phyloP scores from a whole-genome alignment of 805 yeast species.

The Debaryomyces maramus region DNA sequence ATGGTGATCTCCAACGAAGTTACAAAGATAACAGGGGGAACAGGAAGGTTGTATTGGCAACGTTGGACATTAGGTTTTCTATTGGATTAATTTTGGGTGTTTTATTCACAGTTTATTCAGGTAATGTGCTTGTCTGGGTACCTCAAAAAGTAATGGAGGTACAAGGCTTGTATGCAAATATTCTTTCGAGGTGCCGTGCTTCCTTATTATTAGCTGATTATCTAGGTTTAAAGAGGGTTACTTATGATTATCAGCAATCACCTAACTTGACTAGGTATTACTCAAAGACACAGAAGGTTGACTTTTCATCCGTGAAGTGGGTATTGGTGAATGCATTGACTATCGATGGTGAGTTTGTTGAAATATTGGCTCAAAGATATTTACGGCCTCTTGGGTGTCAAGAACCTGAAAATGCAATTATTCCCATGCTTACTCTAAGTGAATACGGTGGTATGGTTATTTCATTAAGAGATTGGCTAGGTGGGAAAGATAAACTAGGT shows the following conservation, averaged over 20 bases:
- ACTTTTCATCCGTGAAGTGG: conserved; percentile 80
- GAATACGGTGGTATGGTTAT: conserved; percentile 97
- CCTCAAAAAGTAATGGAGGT: conserved; percentile 71
- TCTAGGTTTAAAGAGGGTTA: conserved; percentile 83
- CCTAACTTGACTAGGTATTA: conserved; percentile 83
- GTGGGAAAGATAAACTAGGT: conserved; percentile 63
- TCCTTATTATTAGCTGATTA: conserved; percentile 82
- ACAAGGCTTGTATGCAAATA: conserved; percentile 85
- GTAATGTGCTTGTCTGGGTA: conserved; percentile 78
- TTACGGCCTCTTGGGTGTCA: conserved; percentile 85
- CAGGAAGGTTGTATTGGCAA: conserved; percentile 54
- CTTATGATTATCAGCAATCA: conserved; percentile 86
- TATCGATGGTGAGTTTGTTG: conserved; percentile 91
- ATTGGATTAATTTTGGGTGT: conserved; percentile 85
- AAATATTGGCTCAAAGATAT: conserved; percentile 86
- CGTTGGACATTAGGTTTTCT: conserved; percentile 50
- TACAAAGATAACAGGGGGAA: conserved; percentile 32
- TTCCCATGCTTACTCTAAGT: conserved; percentile 84
- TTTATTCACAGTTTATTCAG: conserved; percentile 78
- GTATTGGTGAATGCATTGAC: conserved; percentile 85
- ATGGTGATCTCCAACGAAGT: conserved; percentile 49
- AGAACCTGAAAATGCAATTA: conserved; percentile 70
- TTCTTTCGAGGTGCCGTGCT: conserved; percentile 68
- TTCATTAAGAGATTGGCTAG: conserved; percentile 89
- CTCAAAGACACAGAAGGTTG: conserved; percentile 71